Percentiles rank a stretch among this genome's conserved stretches.
These are phyloP conservation scores for Penicillium nordicum DNA, from an alignment of 2,329 filamentous ascomycete genomes.

Conservation along the genomic window DNA sequence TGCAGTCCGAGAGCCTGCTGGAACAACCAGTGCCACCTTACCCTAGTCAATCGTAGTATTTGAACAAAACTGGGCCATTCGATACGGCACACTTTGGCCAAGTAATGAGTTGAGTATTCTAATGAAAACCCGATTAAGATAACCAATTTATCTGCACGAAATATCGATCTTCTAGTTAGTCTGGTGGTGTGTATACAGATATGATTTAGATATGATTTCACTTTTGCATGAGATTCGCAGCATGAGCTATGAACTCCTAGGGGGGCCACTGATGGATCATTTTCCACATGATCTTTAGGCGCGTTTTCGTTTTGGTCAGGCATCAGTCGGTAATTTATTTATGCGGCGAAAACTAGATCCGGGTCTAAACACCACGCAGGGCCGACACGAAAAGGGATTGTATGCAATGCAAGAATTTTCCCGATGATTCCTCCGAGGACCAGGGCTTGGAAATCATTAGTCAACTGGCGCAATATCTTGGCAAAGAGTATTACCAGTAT, in stretches of 20 bases:
- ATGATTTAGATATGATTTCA: neutral
- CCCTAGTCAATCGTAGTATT: neutral
- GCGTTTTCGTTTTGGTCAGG: neutral
- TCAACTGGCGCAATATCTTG: conserved; percentile 1
- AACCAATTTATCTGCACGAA: neutral
- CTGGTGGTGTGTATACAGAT: neutral
- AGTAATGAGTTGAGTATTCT: neutral
- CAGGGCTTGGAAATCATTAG: neutral
- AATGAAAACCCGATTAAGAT: too few relatives aligned
- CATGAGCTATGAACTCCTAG: neutral
- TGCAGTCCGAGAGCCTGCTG: neutral
- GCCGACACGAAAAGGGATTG: neutral
- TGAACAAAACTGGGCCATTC: neutral
- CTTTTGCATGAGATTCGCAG: neutral
- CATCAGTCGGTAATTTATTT: neutral
- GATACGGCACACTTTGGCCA: neutral
- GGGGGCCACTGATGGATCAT: neutral
- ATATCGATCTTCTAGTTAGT: neutral
- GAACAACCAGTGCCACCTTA: neutral
- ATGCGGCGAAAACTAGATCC: neutral
- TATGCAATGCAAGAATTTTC: neutral
- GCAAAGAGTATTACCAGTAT: neutral
- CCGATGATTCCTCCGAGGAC: neutral
- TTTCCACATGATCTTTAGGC: neutral
- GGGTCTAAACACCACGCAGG: neutral